phyloP scores from a whole-genome alignment of 805 yeast species.

The Cyberlindnera japonica region DNA sequence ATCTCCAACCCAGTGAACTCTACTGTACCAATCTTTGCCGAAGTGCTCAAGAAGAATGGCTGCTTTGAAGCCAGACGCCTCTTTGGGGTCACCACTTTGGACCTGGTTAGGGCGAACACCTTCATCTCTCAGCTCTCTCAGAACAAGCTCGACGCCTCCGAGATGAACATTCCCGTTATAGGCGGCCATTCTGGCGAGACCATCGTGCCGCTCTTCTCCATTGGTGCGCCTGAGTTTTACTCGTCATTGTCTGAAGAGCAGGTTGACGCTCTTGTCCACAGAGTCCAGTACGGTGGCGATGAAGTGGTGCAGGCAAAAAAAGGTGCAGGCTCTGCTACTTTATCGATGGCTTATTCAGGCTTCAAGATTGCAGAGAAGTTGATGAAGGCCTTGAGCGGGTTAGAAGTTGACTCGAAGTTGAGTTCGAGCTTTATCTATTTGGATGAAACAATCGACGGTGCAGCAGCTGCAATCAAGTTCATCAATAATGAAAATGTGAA shows the following conservation, averaged over 20 bases:
- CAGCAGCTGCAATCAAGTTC: slow-evolving; percentile 17
- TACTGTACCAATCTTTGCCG: slow-evolving; percentile 80
- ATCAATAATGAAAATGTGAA: slow-evolving; percentile 13
- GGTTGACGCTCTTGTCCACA: slow-evolving; percentile 61
- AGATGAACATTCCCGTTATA: slow-evolving; percentile 58
- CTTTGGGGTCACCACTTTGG: slow-evolving; percentile 82
- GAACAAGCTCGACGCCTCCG: slow-evolving; percentile 14
- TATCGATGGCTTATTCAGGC: slow-evolving; percentile 86
- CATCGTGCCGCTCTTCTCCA: slow-evolving; percentile 71
- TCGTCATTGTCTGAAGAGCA: slow-evolving; percentile 38
- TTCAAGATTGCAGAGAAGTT: slow-evolving; percentile 69
- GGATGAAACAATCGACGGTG: slow-evolving; percentile 36
- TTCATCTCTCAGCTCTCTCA: slow-evolving; percentile 29
- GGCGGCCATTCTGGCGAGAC: slow-evolving; percentile 88
- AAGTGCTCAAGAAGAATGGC: slow-evolving; percentile 68
- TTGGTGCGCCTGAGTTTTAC: slow-evolving; percentile 45
- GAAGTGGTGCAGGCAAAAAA: slow-evolving; percentile 83
- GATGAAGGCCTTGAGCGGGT: slow-evolving; percentile 49
- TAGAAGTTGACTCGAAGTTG: slow-evolving; percentile 33
- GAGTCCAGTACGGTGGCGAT: slow-evolving; percentile 86
- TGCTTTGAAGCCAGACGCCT: slow-evolving; percentile 72
- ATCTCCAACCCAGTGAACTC: slow-evolving; percentile 85
- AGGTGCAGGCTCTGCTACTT: slow-evolving; percentile 82
- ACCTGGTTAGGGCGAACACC: slow-evolving; percentile 72
- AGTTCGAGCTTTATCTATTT: slow-evolving; percentile 47